Base-by-base conservation (phyloP, 345 rosid genomes). In the Sisymbrium altissimum region DNA sequence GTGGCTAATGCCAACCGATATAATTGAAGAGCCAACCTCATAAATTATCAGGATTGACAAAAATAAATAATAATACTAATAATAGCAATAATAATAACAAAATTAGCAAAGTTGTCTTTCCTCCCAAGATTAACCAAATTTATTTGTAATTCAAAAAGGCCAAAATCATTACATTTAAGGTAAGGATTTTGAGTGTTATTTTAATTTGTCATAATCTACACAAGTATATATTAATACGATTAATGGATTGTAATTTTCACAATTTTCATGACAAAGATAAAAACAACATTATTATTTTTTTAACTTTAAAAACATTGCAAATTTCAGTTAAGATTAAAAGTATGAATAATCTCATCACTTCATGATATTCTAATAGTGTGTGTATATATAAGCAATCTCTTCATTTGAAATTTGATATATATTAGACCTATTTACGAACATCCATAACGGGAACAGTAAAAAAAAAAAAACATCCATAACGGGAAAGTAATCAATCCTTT, bases 11-110 rank as follows among this genome's bases (percentile, higher is more conserved):
- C 43, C 44, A 54, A 33, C 64, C 63, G 33, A 27, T 32, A 5
- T 33, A 41, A 32, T 73, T 35, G 64, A 73, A 64, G 30, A 73
- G 54, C 23, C 54, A 72, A 39, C 64, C 64, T 63, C 45, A 72
- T 63, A 29, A 33, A 60, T 49, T 14, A 48, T n/a, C 8, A 53
- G 33, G 45, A 50, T 39, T 3, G 18, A 53, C 32, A 41, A 68
- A 39, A n/a, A 2, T n/a, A 13, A 6, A 23, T 23, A 3, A 1
- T 23, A 23, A n/a, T n/a, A n/a, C n/a, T n/a, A n/a, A n/a, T n/a
- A n/a, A n/a, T n/a, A n/a, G n/a, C n/a, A n/a, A n/a, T n/a, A n/a
- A n/a, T n/a, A n/a, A n/a, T n/a, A n/a, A n/a, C n/a, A 5, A 36
- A 9, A 6, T 8, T 21, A 50, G 29, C 63, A 53, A 7, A 11